phyloP scores from a whole-genome alignment of 108 stramenopile species.

The Fistulifera solaris region DNA sequence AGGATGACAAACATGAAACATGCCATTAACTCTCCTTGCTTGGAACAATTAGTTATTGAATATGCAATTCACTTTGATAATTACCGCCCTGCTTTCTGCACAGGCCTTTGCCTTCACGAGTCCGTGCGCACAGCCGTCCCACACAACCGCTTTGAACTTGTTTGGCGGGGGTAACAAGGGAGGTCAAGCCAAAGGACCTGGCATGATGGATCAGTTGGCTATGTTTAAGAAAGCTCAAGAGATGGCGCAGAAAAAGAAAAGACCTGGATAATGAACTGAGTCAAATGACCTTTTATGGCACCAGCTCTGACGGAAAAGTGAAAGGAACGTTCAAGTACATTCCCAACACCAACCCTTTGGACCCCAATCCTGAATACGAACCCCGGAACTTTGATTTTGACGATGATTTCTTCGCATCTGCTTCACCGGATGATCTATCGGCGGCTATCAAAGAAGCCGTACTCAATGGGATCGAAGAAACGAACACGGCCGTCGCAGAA shows the following conservation, averaged over 20 bases:
- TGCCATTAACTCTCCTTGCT: too few species aligned
- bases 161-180: slow-evolving; percentile 38
- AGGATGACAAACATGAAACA: too few species aligned
- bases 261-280: slow-evolving; percentile 63
- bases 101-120: neutral
- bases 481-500: slow-evolving; percentile 48
- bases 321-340: slow-evolving; percentile 56
- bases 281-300: slow-evolving; percentile 37
- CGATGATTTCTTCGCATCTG: slow-evolving; percentile 54
- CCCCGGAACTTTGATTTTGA: slow-evolving; percentile 55
- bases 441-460: slow-evolving; percentile 51
- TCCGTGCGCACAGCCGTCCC: too few species aligned
- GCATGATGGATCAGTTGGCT: slow-evolving; percentile 85
- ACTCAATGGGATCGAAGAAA: slow-evolving; percentile 44
- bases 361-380: slow-evolving; percentile 78
- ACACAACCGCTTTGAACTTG: slow-evolving; percentile 2
- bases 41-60: too few species aligned
- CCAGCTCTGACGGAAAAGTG: slow-evolving; percentile 57
- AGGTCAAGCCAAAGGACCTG: slow-evolving; percentile 33
- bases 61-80: too few species aligned
- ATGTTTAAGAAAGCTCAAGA: slow-evolving; percentile 90
- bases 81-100: neutral
- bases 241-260: slow-evolving; percentile 64
- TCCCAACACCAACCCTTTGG: slow-evolving; percentile 67
- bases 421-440: slow-evolving; percentile 53